Conservation (phyloP, 2,329 filamentous ascomycete genomes). For the Cryphonectria japonica region DNA sequence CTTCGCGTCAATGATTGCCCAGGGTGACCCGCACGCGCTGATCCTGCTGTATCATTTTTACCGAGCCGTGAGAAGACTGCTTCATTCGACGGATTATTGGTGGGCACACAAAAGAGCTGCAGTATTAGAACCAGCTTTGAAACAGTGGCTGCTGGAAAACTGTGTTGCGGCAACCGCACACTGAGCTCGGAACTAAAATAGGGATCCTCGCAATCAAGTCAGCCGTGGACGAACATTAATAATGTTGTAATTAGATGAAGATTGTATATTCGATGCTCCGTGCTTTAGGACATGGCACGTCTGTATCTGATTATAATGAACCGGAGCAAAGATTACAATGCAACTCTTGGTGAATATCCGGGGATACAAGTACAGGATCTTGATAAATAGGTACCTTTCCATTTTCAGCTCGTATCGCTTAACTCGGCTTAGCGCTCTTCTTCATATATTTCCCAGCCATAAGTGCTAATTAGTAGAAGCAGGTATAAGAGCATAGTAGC, state of each 20-base stretch:
- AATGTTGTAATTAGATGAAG: background rate
- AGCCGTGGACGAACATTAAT: background rate
- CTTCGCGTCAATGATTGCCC: slow-evolving; percentile 24
- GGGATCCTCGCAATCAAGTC: background rate
- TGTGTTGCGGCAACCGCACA: background rate
- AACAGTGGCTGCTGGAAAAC: background rate
- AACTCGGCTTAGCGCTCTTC: slow-evolving; percentile 3
- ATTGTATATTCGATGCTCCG: background rate
- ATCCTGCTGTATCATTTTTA: slow-evolving; percentile 31
- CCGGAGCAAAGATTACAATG: background rate
- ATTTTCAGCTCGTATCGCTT: slow-evolving; percentile 9
- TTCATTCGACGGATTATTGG: slow-evolving; percentile 24
- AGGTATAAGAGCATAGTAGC: background rate
- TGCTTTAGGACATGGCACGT: background rate
- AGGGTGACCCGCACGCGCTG: slow-evolving; percentile 21
- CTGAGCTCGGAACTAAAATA: background rate
- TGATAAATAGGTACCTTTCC: background rate
- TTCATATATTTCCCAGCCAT: background rate
- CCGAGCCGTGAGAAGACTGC: slow-evolving; percentile 24
- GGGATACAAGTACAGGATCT: background rate
- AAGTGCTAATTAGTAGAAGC: no score
- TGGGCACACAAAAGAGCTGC: slow-evolving; percentile 28
- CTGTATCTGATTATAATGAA: background rate
- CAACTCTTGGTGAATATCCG: background rate
- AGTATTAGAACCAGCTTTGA: slow-evolving; percentile 19